Evolutionary conservation across 495 filamentous ascomycete genomes (phyloP).

Genomic region (Chaetomium cochliodes): DNA sequence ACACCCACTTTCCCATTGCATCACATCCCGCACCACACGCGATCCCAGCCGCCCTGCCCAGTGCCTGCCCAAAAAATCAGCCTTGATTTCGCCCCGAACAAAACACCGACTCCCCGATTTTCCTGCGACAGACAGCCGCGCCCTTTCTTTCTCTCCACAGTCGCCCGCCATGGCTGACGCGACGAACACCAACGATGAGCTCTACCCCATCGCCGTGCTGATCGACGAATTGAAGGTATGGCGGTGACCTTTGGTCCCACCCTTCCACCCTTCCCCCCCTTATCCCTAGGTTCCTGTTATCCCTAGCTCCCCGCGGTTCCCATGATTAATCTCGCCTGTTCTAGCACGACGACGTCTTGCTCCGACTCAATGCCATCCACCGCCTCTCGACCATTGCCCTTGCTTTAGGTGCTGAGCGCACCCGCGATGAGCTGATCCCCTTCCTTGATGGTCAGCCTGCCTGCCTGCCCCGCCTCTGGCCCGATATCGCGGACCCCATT

Average conservation of each 20-base stretch:
- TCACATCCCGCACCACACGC: slow-evolving; percentile 36
- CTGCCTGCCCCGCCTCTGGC: slow-evolving; percentile 23
- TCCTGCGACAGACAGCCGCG: slow-evolving; percentile 18
- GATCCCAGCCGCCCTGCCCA: slow-evolving; percentile 30
- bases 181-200: slow-evolving; percentile 76
- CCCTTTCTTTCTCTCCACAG: slow-evolving; percentile 21
- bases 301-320: neutral
- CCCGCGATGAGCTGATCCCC: slow-evolving; percentile 95
- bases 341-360: slow-evolving; percentile 95
- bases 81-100: slow-evolving; percentile 13
- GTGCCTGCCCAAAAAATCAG: slow-evolving; percentile 28
- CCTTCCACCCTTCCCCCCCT: neutral
- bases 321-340: slow-evolving; percentile 9
- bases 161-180: slow-evolving; percentile 55
- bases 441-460: slow-evolving; percentile 83
- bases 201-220: slow-evolving; percentile 97
- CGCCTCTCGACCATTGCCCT: slow-evolving; percentile 96
- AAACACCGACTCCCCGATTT: slow-evolving; percentile 19
- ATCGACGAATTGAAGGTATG: slow-evolving; percentile 98
- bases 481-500: slow-evolving; percentile 11
- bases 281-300: neutral
- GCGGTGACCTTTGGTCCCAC: slow-evolving; percentile 27
- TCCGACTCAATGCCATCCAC: slow-evolving; percentile 97
- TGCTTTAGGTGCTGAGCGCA: slow-evolving; percentile 90
- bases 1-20: slow-evolving; percentile 36